A percentile compares a stretch with the other conserved stretches of the same genome.
Conservation (phyloP, 306 rosid genomes). For the Psophocarpus tetragonolobus region DNA sequence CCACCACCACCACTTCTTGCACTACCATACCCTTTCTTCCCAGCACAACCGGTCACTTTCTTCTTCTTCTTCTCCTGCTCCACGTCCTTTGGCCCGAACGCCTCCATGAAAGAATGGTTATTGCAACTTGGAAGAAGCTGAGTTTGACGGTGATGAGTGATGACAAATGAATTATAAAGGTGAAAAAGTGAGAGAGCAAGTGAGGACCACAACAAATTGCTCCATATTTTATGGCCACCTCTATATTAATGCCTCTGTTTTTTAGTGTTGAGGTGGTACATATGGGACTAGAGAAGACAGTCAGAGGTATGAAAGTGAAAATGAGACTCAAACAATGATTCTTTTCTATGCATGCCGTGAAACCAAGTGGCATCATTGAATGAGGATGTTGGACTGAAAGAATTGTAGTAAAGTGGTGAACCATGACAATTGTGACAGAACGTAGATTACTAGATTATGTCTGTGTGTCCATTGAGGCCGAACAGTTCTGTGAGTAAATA, state of each 20-base stretch:
- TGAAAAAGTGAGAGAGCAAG: neutral
- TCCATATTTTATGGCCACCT: slow-evolving; percentile 25
- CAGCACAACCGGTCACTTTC: slow-evolving; percentile 23
- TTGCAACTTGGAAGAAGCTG: neutral
- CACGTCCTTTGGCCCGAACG: slow-evolving; percentile 28
- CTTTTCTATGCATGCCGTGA: neutral
- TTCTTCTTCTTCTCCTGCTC: slow-evolving; percentile 40
- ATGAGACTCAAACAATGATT: neutral
- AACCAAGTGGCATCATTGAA: neutral
- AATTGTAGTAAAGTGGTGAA: slow-evolving; percentile 31
- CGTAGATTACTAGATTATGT: neutral
- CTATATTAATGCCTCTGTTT: neutral
- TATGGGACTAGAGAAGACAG: neutral
- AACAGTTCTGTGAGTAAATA: neutral
- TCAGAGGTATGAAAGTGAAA: neutral
- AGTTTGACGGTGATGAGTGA: slow-evolving; percentile 19
- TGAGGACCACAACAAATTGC: slow-evolving; percentile 55
- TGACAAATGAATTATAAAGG: neutral
- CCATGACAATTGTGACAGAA: neutral
- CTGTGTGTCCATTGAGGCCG: neutral
- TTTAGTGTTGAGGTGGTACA: neutral
- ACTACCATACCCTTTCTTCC: slow-evolving; percentile 10
- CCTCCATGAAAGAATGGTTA: slow-evolving; percentile 21
- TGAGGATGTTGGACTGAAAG: neutral
- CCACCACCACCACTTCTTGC: slow-evolving; percentile 25